Evolutionary conservation across 371 early-diverging fungal species (phyloP).

Genomic region (Syncephalastrum racemosum): DNA sequence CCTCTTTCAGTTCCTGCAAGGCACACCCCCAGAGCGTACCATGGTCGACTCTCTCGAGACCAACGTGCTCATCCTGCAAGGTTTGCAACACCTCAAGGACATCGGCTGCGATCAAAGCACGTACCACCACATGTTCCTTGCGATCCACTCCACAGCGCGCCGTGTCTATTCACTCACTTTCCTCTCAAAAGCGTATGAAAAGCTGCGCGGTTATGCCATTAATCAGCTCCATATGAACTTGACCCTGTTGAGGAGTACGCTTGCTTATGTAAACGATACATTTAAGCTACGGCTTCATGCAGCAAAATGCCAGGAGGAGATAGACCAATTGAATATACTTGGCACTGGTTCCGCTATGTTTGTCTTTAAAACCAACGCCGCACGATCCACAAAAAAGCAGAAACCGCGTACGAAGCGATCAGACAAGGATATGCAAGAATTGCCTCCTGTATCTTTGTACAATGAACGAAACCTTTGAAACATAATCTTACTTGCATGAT

Average conservation of each 20-base stretch:
- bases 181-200: conserved; percentile 7
- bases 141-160: conserved; percentile 44
- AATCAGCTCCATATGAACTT: conserved; percentile 35
- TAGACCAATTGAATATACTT: neutral
- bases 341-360: too few relatives aligned
- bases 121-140: conserved; percentile 52
- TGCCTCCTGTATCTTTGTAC: too few relatives aligned
- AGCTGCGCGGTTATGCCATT: conserved; percentile 14
- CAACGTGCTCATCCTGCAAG: conserved; percentile 32
- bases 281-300: conserved; percentile 41
- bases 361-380: too few relatives aligned
- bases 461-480: too few relatives aligned
- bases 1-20: conserved; percentile 38
- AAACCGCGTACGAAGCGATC: too few relatives aligned
- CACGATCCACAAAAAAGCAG: too few relatives aligned
- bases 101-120: conserved; percentile 51
- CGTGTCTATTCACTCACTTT: conserved; percentile 16
- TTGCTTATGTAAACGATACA: conserved; percentile 37
- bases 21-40: conserved; percentile 27
- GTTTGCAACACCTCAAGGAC: conserved; percentile 29
- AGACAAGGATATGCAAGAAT: too few relatives aligned
- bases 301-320: conserved; percentile 29
- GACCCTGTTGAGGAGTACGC: conserved; percentile 28
- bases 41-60: conserved; percentile 37
- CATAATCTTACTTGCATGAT: too few relatives aligned